These are phyloP conservation scores for Malbranchea cinnamomea DNA, from an alignment of 2,329 filamentous ascomycete species.

Conservation along the genomic window DNA sequence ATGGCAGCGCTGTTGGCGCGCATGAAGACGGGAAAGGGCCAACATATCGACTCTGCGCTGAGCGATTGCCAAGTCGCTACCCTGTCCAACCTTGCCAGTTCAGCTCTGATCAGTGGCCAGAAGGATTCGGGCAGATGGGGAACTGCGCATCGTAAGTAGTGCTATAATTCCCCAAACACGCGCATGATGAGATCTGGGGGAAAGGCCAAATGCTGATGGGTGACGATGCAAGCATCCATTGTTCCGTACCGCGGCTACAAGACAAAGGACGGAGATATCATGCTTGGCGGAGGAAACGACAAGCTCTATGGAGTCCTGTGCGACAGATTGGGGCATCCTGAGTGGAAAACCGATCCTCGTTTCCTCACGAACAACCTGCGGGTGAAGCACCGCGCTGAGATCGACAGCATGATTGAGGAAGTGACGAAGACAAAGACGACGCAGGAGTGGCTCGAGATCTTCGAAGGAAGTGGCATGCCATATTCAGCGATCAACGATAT, in stretches of 20 bases:
- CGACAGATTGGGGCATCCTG: constrained; percentile 40
- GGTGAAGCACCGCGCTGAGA: constrained; percentile 52
- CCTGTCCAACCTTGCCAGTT: constrained; percentile 87
- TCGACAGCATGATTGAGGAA: constrained; percentile 66
- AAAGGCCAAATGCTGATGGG: constrained; percentile 1
- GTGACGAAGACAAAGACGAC: constrained; percentile 67
- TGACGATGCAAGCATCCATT: constrained; percentile 57
- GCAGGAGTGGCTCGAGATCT: constrained; percentile 67
- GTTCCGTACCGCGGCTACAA: constrained; percentile 82
- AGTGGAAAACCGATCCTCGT: constrained; percentile 42
- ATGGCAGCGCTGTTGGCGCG: constrained; percentile 82
- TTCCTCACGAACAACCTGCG: constrained; percentile 45
- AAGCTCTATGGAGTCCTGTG: constrained; percentile 46
- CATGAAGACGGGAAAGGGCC: constrained; percentile 59
- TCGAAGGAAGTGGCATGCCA: constrained; percentile 86
- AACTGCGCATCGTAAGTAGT: constrained; percentile 67
- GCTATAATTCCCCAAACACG: background rate
- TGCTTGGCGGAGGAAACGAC: constrained; percentile 51
- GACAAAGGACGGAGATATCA: constrained; percentile 46
- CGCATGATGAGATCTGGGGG: background rate
- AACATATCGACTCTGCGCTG: constrained; percentile 81
- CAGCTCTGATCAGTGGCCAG: constrained; percentile 73
- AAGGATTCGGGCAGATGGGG: constrained; percentile 86
- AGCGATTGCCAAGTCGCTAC: constrained; percentile 94
- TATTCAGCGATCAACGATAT: constrained; percentile 93